Evolutionary conservation across 257 asterid genomes (phyloP), one percentile per base, ranked within the genome.

Genomic region (Forsythia suspensa): DNA sequence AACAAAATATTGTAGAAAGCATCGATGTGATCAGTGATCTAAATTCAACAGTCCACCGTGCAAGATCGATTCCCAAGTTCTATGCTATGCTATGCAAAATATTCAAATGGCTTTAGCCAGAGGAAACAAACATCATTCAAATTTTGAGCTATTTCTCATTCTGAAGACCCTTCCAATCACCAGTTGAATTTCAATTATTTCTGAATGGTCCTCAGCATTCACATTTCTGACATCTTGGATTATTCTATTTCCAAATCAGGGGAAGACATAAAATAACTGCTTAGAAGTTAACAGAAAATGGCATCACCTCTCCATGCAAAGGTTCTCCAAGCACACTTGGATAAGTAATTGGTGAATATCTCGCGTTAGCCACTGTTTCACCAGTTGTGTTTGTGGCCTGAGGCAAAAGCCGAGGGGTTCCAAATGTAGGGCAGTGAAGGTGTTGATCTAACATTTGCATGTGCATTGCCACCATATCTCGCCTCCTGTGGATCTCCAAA

Each of bases 251-350:
- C 68, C 41, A 77, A 73, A 70, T 71, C 8, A 74, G 72, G 75
- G 57, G 77, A 65, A 24, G 71, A 42, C 15, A 38, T 24, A n/a
- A 16, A 16, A 46, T 40, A 78, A 59, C 46, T 79, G 67, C 80
- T 13, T 61, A 48, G 63, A 24, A 34, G 57, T 74, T 29, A 66
- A 63, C 77, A 74, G 70, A 70, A 41, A 59, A 80, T 43, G 65
- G 61, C 80, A 80, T 82, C 87, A 96, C 99, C 98, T 96, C 99
- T 82, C 99, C 99, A 88, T 96, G 99, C 85, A 96, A 82, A 66
- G 99, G 99, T 87, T 96, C 99, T 79, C 99, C 99, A 67, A 96
- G 98, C 84, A 94, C 96, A 83, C 98, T 94, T 15, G 98, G 97
- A 84, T 95, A 95, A 75, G 99, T 95, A 76, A 95, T 95, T 34